Conservation (phyloP, 306 rosid genomes). For the Alnus glutinosa region DNA sequence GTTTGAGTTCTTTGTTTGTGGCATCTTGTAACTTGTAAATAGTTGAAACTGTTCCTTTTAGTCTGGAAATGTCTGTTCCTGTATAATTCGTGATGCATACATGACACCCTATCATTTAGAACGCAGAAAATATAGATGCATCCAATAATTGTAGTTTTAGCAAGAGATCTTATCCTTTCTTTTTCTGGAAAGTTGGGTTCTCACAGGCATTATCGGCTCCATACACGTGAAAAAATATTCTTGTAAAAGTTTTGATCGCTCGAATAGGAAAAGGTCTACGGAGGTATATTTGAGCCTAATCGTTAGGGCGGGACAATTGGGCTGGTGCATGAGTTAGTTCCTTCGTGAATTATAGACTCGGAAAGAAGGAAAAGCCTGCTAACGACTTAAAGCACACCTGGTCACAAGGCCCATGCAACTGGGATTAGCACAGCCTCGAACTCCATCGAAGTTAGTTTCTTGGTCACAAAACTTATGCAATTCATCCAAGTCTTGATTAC, state of each 20-base stretch:
- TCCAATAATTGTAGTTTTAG: not conserved
- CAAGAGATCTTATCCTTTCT: not conserved
- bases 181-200: not conserved
- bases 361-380: no score
- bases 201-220: not conserved
- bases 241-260: not conserved
- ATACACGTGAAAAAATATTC: not conserved
- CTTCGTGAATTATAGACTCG: not conserved
- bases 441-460: no score
- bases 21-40: slow-evolving; percentile 46
- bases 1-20: slow-evolving; percentile 22
- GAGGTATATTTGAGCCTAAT: no score
- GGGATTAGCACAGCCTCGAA: not conserved
- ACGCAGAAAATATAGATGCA: not conserved
- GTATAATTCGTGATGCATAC: slow-evolving; percentile 4
- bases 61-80: slow-evolving; percentile 11
- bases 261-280: not conserved
- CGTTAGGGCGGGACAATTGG: not conserved
- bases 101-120: slow-evolving; percentile 12
- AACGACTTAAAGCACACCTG: not conserved
- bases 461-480: no score
- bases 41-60: slow-evolving; percentile 30
- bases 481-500: no score
- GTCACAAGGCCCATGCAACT: not conserved
- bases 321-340: not conserved